A percentile compares a stretch with the other conserved stretches of the same genome.
Evolutionary conservation across 2,329 filamentous ascomycete genomes (phyloP).

Genomic region (Hirsutella rhossiliensis): DNA sequence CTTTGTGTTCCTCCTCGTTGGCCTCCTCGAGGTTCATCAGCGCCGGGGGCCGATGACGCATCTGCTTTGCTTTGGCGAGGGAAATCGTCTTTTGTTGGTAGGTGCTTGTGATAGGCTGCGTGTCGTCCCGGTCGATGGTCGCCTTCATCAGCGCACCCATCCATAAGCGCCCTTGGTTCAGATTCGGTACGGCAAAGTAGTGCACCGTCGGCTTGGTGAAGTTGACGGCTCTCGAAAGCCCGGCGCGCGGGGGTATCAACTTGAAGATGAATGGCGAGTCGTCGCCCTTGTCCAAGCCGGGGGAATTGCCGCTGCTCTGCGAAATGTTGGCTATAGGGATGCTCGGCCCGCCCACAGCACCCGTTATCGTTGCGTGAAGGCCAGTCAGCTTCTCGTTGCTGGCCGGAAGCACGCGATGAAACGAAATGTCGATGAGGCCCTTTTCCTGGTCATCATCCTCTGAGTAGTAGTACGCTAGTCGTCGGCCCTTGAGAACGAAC

Average conservation of each 20-base stretch:
- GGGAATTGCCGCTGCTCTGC: constrained; percentile 29
- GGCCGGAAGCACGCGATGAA: constrained; percentile 89
- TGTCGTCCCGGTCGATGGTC: constrained; percentile 86
- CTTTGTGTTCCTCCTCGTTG: constrained; percentile 16
- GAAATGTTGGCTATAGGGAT: constrained; percentile 44
- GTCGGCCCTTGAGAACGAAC: constrained; percentile 86
- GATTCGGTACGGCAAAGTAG: constrained; percentile 90
- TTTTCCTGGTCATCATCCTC: constrained; percentile 88
- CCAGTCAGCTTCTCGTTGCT: constrained; percentile 85
- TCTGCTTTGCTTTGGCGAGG: constrained; percentile 72
- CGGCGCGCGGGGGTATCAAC: constrained; percentile 78
- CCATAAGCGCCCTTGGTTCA: constrained; percentile 83
- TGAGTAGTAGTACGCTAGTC: constrained; percentile 91
- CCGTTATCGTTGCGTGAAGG: constrained; percentile 82
- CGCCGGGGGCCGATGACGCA: constrained; percentile 82
- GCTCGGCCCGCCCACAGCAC: constrained; percentile 46
- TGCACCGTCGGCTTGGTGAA: constrained; percentile 97
- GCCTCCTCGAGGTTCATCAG: constrained; percentile 57
- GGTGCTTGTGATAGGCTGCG: constrained; percentile 69
- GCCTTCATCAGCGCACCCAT: constrained; percentile 99
- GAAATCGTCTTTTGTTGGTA: constrained; percentile 97
- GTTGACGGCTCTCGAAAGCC: constrained; percentile 80
- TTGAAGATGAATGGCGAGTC: constrained; percentile 96
- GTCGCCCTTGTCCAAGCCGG: constrained; percentile 32
- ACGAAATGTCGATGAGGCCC: constrained; percentile 93